A percentile compares a stretch with the other conserved stretches of the same genome.
These are phyloP conservation scores for Cotoneaster glaucophyllus DNA, from an alignment of 306 rosid genomes.

Conservation along the genomic window DNA sequence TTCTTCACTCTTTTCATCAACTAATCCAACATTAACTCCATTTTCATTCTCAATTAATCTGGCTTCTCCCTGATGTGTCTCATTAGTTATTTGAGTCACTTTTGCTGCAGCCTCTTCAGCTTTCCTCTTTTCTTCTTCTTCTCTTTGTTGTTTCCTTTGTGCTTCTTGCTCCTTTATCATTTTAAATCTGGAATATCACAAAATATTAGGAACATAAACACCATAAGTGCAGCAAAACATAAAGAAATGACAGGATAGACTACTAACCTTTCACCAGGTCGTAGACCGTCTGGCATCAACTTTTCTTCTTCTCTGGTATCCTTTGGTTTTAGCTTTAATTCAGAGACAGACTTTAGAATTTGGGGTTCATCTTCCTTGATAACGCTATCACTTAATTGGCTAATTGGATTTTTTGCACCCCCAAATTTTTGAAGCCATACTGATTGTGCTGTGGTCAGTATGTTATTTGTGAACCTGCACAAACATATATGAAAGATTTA, in stretches of 20 bases:
- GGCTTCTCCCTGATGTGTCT: conserved; percentile 25
- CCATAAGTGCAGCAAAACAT: background rate
- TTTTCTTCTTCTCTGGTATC: conserved; percentile 44
- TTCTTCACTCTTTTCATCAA: conserved; percentile 24
- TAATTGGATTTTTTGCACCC: conserved; percentile 61
- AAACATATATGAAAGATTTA: conserved; percentile 19
- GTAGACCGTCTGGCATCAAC: conserved; percentile 40
- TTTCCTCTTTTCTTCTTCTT: conserved; percentile 75
- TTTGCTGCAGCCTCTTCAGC: conserved; percentile 48
- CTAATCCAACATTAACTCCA: conserved; percentile 31
- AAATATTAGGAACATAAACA: conserved; percentile 16
- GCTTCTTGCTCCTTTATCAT: conserved; percentile 82
- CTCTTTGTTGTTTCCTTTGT: conserved; percentile 52
- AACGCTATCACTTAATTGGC: conserved; percentile 34
- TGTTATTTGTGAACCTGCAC: conserved; percentile 84
- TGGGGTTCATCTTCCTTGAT: conserved; percentile 36
- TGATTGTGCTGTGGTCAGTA: conserved; percentile 93
- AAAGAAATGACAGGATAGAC: conserved; percentile 2
- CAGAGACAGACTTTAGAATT: conserved; percentile 44
- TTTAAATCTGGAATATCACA: conserved; percentile 55
- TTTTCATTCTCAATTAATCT: conserved; percentile 22
- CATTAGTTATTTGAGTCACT: conserved; percentile 30
- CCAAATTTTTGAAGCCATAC: conserved; percentile 95
- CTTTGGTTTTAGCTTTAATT: conserved; percentile 25
- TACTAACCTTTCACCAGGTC: conserved; percentile 78